phyloP scores from a whole-genome alignment of 345 rosid genomes.

The Citrus hindsii region DNA sequence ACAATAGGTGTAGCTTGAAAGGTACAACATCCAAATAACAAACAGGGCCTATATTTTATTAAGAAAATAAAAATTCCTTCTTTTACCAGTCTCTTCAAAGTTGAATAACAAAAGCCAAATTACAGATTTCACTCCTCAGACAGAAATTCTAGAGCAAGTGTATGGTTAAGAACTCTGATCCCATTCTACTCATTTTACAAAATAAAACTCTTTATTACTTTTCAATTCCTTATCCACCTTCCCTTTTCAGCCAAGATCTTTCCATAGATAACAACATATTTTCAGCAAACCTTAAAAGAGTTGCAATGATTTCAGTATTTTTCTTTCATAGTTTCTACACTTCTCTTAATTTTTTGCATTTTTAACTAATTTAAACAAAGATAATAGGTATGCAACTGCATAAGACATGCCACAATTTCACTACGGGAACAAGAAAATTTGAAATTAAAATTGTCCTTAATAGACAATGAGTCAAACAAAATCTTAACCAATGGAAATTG shows the following conservation, averaged over 20 bases:
- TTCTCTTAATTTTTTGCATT: background rate
- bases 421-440: background rate
- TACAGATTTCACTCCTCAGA: background rate
- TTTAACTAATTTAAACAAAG: too few species aligned
- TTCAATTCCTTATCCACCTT: background rate
- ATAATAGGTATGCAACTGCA: background rate
- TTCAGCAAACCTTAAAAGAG: background rate
- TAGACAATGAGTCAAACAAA: background rate
- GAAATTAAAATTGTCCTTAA: background rate
- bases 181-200: background rate
- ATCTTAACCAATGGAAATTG: background rate
- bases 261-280: background rate
- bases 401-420: background rate
- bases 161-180: background rate
- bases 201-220: background rate
- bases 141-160: background rate
- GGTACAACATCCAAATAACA: too few species aligned
- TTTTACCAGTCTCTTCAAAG: background rate
- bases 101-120: background rate
- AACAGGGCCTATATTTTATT: background rate
- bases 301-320: background rate
- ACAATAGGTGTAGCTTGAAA: too few species aligned
- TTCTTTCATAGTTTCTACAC: background rate
- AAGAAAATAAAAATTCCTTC: background rate
- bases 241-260: background rate